phyloP scores from a whole-genome alignment of 768 basidiomycete genomes.

The Tylopilus sp. region DNA sequence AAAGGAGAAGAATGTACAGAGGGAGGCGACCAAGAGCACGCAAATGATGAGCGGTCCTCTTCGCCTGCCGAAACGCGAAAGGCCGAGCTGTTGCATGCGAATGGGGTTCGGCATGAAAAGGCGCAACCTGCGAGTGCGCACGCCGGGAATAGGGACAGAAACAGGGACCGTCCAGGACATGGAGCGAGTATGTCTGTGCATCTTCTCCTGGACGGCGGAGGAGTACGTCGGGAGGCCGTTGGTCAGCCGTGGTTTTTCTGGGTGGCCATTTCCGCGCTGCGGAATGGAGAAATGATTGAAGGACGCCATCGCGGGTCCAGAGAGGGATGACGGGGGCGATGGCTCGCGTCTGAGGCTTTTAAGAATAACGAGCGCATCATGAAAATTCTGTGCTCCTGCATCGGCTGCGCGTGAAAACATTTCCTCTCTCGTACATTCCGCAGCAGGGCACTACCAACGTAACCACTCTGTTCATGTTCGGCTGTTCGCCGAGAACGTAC shows the following conservation, averaged over 20 bases:
- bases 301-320: conserved; percentile 38
- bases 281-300: conserved; percentile 45
- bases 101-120: conserved; percentile 59
- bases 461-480: conserved; percentile 91
- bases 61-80: conserved; percentile 56
- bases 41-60: conserved; percentile 53
- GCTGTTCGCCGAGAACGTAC: conserved; percentile 79
- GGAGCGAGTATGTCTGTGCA: conserved; percentile 43
- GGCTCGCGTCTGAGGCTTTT: conserved; percentile 15
- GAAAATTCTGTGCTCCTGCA: conserved; percentile 15
- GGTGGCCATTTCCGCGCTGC: conserved; percentile 45
- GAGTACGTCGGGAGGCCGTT: conserved; percentile 48
- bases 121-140: conserved; percentile 52
- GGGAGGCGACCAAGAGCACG: conserved; percentile 41
- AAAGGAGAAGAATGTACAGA: conserved; percentile 60
- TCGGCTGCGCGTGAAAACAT: conserved; percentile 22
- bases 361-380: conserved; percentile 3
- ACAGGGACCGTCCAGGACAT: conserved; percentile 59
- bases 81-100: conserved; percentile 54
- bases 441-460: conserved; percentile 24
- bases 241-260: conserved; percentile 40
- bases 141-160: conserved; percentile 57
- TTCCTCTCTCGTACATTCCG: conserved; percentile 26
- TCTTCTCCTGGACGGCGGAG: conserved; percentile 65
- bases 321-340: conserved; percentile 7